Conservation (phyloP, 208 protist species). For the Wallacemonas sp. region DNA sequence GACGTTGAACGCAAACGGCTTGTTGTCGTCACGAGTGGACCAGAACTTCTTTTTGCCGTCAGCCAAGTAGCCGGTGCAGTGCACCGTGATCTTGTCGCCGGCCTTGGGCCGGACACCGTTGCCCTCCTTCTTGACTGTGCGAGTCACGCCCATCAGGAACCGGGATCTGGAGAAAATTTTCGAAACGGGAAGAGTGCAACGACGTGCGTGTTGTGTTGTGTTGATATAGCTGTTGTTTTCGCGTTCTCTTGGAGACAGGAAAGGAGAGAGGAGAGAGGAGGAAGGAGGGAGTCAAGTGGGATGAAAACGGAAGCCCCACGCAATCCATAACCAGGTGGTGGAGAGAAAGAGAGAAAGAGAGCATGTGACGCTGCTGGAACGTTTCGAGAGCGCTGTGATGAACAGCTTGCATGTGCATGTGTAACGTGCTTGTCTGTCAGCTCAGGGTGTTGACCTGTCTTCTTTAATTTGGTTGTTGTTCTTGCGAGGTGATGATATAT, state of each 20-base stretch:
- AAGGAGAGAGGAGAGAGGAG: slow-evolving; percentile 12
- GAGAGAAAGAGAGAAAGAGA: background rate
- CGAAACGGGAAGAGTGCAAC: slow-evolving; percentile 1
- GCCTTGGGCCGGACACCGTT: slow-evolving; percentile 54
- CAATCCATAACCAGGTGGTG: background rate
- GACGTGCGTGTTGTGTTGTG: background rate
- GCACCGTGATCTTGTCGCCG: slow-evolving; percentile 84
- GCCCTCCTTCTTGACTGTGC: slow-evolving; percentile 65
- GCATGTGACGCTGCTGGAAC: too few species aligned
- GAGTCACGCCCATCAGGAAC: slow-evolving; percentile 69
- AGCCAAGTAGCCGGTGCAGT: slow-evolving; percentile 89
- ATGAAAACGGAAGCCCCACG: background rate
- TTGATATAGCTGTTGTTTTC: background rate
- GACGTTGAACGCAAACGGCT: slow-evolving; percentile 92
- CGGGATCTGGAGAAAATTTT: slow-evolving; percentile 10
- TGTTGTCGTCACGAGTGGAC: slow-evolving; percentile 80
- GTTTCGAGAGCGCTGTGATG: too few species aligned
- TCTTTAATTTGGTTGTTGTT: background rate
- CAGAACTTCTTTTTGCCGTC: slow-evolving; percentile 90
- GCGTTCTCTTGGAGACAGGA: background rate
- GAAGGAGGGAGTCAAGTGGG: background rate
- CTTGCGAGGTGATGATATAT: background rate
- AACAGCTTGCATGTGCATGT: too few species aligned
- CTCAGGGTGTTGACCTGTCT: background rate
- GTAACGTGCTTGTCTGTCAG: background rate